These are phyloP conservation scores for Podospora anserina DNA, from an alignment of 495 filamentous ascomycete genomes.

Conservation along the genomic window DNA sequence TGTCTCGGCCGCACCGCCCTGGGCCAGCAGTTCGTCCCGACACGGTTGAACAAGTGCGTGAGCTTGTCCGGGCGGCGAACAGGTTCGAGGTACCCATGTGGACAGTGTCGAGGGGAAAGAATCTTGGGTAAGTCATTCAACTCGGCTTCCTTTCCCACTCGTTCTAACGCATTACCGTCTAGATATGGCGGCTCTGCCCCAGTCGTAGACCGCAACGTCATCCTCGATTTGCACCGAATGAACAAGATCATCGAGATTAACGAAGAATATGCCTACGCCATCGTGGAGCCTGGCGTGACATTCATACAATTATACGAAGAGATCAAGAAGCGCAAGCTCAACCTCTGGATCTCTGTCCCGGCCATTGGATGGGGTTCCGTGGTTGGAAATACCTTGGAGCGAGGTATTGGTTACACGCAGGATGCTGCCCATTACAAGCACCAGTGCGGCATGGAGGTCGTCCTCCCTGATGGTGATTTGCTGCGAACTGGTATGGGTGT, in stretches of 20 bases:
- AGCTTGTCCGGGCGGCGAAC: conserved; percentile 44
- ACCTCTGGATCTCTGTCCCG: conserved; percentile 51
- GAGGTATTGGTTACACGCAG: conserved; percentile 45
- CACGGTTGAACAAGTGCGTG: conserved; percentile 45
- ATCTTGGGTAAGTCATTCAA: conserved; percentile 32
- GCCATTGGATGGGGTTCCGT: conserved; percentile 57
- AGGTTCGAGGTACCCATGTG: conserved; percentile 49
- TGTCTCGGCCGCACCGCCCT: not conserved
- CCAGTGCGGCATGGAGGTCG: conserved; percentile 55
- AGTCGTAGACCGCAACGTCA: conserved; percentile 49
- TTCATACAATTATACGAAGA: conserved; percentile 52
- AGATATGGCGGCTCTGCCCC: conserved; percentile 56
- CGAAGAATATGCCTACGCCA: conserved; percentile 46
- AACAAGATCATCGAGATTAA: conserved; percentile 52
- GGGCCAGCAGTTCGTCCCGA: conserved; percentile 25
- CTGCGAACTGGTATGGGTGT: conserved; percentile 59
- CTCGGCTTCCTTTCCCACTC: too few species aligned
- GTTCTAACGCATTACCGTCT: too few species aligned
- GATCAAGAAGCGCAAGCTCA: conserved; percentile 40
- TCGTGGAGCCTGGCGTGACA: conserved; percentile 58
- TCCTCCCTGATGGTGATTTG: conserved; percentile 53
- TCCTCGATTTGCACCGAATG: conserved; percentile 55
- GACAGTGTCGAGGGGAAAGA: conserved; percentile 51
- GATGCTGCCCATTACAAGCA: conserved; percentile 50
- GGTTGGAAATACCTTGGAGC: conserved; percentile 53